A percentile compares a stretch with the other conserved stretches of the same genome.
Evolutionary conservation across 805 yeast species (phyloP).

Genomic region (Yamadazyma nakazawae): DNA sequence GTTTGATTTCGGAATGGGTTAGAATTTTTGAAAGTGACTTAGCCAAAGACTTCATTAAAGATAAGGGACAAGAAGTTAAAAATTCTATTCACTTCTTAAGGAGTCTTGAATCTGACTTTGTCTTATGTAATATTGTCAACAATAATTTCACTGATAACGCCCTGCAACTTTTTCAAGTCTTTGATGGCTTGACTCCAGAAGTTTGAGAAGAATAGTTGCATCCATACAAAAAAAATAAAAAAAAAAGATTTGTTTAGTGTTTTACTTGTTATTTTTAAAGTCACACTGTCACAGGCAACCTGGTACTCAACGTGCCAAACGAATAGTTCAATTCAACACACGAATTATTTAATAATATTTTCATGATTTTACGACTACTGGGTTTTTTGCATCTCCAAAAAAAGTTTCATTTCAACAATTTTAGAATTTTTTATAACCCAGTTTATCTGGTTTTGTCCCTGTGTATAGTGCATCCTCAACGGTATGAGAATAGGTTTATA

Average conservation of each 20-base stretch:
- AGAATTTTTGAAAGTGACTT: conserved; percentile 42
- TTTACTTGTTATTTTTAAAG: conserved; percentile 8
- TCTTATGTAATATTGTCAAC: conserved; percentile 84
- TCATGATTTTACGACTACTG: conserved; percentile 10
- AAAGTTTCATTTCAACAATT: conserved; percentile 30
- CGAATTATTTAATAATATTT: not conserved
- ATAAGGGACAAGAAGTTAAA: conserved; percentile 25
- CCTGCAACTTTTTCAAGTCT: conserved; percentile 54
- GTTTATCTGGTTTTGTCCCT: conserved; percentile 20
- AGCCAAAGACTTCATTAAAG: conserved; percentile 26
- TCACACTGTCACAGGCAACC: conserved; percentile 15
- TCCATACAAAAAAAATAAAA: not conserved
- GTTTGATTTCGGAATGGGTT: conserved; percentile 80
- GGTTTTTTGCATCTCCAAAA: conserved; percentile 8
- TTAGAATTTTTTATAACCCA: conserved; percentile 12
- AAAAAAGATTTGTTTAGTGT: not conserved
- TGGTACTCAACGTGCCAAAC: conserved; percentile 36
- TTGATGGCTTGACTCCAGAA: conserved; percentile 27
- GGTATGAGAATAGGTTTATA: conserved; percentile 29
- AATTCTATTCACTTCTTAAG: conserved; percentile 42
- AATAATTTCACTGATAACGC: conserved; percentile 66
- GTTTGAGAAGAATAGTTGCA: not conserved
- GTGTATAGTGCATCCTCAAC: conserved; percentile 49
- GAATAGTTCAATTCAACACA: conserved; percentile 25
- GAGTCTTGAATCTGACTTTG: conserved; percentile 54